Evolutionary conservation across 805 yeast species (phyloP).

Genomic region (Saccharomycopsis sp.): DNA sequence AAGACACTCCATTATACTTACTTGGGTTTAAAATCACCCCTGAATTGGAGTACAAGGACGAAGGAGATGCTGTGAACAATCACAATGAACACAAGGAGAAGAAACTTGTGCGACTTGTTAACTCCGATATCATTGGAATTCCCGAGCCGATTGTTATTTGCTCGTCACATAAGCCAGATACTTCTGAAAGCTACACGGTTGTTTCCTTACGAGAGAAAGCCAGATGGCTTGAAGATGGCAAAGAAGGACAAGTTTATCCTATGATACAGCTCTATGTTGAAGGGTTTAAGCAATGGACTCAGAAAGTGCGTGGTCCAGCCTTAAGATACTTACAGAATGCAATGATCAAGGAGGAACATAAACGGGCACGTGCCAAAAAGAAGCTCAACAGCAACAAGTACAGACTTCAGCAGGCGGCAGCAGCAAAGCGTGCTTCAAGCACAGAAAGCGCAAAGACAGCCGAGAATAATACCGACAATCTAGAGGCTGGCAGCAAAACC

Average conservation of each 20-base stretch:
- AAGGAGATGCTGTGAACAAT: background rate
- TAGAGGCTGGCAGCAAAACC: no score
- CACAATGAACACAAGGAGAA: constrained; percentile 1
- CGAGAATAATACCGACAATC: no score
- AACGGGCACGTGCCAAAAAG: background rate
- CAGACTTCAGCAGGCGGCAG: no score
- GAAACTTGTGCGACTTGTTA: constrained; percentile 4
- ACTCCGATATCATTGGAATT: constrained; percentile 11
- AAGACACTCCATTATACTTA: constrained; percentile 36
- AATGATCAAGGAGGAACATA: constrained; percentile 6
- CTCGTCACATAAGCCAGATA: constrained; percentile 2
- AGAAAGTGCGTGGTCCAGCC: constrained; percentile 7
- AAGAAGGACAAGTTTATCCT: background rate
- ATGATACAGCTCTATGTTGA: constrained; percentile 10
- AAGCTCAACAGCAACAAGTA: background rate
- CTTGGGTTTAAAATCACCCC: constrained; percentile 44
- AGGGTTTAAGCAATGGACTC: constrained; percentile 9
- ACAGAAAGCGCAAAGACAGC: no score
- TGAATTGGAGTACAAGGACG: constrained; percentile 8
- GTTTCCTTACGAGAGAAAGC: constrained; percentile 5
- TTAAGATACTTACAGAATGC: constrained; percentile 3
- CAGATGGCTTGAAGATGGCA: constrained; percentile 2
- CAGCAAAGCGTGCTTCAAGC: background rate
- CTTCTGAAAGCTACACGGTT: background rate
- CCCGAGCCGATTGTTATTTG: constrained; percentile 18